Conservation (phyloP, 257 asterid species). For the Scutellaria baicalensis region DNA sequence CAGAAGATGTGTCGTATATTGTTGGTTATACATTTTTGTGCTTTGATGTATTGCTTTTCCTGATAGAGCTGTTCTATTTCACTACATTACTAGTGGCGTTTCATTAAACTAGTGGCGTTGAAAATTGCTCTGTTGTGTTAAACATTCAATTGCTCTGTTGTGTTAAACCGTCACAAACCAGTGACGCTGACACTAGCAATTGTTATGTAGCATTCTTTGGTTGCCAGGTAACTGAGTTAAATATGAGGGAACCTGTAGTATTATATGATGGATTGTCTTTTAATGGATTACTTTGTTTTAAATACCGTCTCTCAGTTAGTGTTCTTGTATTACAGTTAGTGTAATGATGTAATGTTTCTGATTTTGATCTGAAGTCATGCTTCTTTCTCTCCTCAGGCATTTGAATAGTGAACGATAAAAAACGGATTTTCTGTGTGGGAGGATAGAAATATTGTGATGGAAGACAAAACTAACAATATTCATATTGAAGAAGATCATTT, state of each 20-base stretch:
- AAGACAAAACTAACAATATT: slow-evolving; percentile 19
- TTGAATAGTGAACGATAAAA: neutral
- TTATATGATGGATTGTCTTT: too few species aligned
- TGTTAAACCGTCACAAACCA: too few species aligned
- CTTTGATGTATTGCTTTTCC: neutral
- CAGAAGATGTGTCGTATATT: neutral
- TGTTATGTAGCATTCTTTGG: too few species aligned
- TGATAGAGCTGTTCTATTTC: neutral
- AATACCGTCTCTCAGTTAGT: neutral
- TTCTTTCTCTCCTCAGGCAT: slow-evolving; percentile 18
- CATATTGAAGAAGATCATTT: slow-evolving; percentile 34
- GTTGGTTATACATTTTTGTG: neutral
- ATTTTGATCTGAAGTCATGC: neutral
- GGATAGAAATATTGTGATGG: slow-evolving; percentile 20
- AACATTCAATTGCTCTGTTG: too few species aligned
- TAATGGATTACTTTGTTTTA: neutral
- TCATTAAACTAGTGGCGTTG: too few species aligned
- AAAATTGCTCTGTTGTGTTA: too few species aligned
- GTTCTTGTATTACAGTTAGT: neutral
- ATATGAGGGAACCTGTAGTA: too few species aligned
- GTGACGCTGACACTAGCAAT: too few species aligned
- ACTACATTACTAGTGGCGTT: neutral
- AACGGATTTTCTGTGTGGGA: neutral
- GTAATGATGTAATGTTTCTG: neutral
- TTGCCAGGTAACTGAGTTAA: too few species aligned